Conservation (phyloP, 2,329 filamentous ascomycete genomes). For the Helotiales sp. region DNA sequence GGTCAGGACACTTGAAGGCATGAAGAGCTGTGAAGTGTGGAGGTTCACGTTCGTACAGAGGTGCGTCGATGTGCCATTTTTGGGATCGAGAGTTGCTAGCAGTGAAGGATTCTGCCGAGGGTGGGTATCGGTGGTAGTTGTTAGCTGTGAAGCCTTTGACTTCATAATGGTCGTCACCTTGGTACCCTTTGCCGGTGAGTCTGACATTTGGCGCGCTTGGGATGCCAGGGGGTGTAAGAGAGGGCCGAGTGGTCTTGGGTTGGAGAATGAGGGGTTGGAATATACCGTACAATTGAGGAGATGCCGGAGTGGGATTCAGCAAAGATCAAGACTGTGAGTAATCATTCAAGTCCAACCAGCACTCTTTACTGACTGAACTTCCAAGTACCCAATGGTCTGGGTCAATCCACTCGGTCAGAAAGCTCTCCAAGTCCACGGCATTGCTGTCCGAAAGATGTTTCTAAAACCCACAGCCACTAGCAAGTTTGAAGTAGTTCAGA, state of each 20-base stretch:
- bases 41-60: constrained; percentile 49
- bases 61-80: constrained; percentile 55
- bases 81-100: constrained; percentile 52
- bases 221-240: constrained; percentile 45
- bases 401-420: constrained; percentile 50
- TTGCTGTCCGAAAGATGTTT: constrained; percentile 48
- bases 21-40: constrained; percentile 51
- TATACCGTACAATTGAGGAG: constrained; percentile 46
- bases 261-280: constrained; percentile 48
- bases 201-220: constrained; percentile 52
- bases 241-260: constrained; percentile 48
- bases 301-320: constrained; percentile 45
- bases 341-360: no score
- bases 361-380: neutral
- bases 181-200: constrained; percentile 52
- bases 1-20: constrained; percentile 46
- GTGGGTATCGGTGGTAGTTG: constrained; percentile 46
- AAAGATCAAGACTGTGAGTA: constrained; percentile 43
- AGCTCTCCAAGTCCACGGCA: constrained; percentile 51
- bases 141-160: constrained; percentile 47
- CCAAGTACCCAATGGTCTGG: constrained; percentile 52
- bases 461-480: constrained; percentile 44
- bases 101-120: constrained; percentile 45
- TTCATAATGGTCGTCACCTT: constrained; percentile 51
- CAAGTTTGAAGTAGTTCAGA: constrained; percentile 47